Evolutionary conservation across 2,329 filamentous ascomycete genomes (phyloP).

Genomic region (Penicillium sp.): DNA sequence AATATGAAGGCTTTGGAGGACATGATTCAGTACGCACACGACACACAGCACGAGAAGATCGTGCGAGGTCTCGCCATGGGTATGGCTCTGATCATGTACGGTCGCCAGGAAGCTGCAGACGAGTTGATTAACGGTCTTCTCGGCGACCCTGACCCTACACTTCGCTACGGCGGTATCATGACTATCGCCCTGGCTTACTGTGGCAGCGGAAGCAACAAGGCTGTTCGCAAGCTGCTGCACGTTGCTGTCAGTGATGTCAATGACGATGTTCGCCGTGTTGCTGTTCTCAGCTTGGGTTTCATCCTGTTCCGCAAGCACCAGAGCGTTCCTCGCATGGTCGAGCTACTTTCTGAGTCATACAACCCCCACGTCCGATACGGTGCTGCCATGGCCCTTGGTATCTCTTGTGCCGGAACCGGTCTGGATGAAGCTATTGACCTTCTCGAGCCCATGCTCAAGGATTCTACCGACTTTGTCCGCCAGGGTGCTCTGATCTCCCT

Average conservation of each 20-base stretch:
- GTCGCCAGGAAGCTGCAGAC: slow-evolving; percentile 90
- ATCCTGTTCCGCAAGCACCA: slow-evolving; percentile 97
- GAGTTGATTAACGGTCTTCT: slow-evolving; percentile 91
- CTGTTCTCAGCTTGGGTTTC: slow-evolving; percentile 97
- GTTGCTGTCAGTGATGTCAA: slow-evolving; percentile 97
- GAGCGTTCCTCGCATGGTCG: slow-evolving; percentile 97
- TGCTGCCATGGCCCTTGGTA: slow-evolving; percentile 96
- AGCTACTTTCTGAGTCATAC: slow-evolving; percentile 96
- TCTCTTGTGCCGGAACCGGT: slow-evolving; percentile 94
- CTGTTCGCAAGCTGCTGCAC: slow-evolving; percentile 91
- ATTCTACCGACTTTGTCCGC: slow-evolving; percentile 96
- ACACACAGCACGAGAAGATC: slow-evolving; percentile 98
- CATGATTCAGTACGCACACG: slow-evolving; percentile 97
- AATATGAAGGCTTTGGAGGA: slow-evolving; percentile 91
- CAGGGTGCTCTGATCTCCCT: slow-evolving; percentile 93
- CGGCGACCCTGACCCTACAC: slow-evolving; percentile 87
- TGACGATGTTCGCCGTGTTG: slow-evolving; percentile 92
- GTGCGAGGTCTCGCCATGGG: slow-evolving; percentile 92
- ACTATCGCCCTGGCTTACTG: slow-evolving; percentile 98
- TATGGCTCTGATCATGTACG: slow-evolving; percentile 99
- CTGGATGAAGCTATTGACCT: slow-evolving; percentile 95
- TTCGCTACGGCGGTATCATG: slow-evolving; percentile 97
- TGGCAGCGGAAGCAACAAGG: slow-evolving; percentile 97
- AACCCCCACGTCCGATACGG: slow-evolving; percentile 98
- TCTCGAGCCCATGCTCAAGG: slow-evolving; percentile 98